Conservation (phyloP, 2,329 filamentous ascomycete species). For the Fusarium coicis region DNA sequence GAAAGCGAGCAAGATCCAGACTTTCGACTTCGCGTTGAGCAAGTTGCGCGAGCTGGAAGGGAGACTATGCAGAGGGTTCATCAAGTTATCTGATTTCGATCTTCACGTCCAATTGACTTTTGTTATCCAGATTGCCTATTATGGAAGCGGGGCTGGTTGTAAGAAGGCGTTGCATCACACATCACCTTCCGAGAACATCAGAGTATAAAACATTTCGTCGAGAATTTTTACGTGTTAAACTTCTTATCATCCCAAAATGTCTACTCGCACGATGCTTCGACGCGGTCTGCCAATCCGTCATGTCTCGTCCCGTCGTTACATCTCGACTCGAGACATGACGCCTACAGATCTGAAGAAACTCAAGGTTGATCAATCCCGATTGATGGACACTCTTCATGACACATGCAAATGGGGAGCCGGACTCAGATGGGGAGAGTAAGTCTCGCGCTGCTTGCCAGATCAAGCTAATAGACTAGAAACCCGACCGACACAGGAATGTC, state of each 20-base stretch:
- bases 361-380: constrained; percentile 29
- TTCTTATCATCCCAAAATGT: not conserved
- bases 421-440: constrained; percentile 37
- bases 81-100: not conserved
- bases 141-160: constrained; percentile 22
- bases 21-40: constrained; percentile 48
- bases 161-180: constrained; percentile 19
- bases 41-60: not conserved
- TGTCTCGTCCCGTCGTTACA: not conserved
- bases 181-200: constrained; percentile 10
- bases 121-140: not conserved
- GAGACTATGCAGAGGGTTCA: constrained; percentile 11
- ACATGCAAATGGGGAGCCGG: constrained; percentile 39
- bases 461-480: constrained; percentile 25
- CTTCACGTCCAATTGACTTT: not conserved
- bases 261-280: not conserved
- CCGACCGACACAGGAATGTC: constrained; percentile 77
- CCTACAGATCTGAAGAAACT: constrained; percentile 29
- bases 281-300: not conserved
- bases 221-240: not conserved
- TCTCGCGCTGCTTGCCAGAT: fast-evolving
- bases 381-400: constrained; percentile 41
- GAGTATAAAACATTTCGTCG: not conserved
- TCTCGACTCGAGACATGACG: constrained; percentile 39
- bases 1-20: constrained; percentile 52